Evolutionary conservation across 805 yeast genomes (phyloP), one percentile per base, ranked within the genome.

Genomic region (Tetrapisispora phaffii): DNA sequence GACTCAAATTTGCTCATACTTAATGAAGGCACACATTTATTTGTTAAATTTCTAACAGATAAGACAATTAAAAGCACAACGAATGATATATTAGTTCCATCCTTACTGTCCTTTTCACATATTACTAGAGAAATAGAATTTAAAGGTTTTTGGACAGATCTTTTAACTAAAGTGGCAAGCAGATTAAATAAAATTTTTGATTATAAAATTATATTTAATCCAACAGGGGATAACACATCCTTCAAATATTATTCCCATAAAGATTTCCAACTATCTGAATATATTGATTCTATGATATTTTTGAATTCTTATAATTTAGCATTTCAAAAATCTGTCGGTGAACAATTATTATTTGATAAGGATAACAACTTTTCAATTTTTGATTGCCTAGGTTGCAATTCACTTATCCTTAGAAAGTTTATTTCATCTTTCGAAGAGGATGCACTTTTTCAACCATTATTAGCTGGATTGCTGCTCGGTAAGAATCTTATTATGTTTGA

Each of bases 301-400:
- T 61, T 80, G 34, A 73, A 72, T 47, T 76, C 74, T 51, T 70
- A 80, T 16, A 77, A 78, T 56, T 69, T 76, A 56, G 66, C 80
- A 0, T 82, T 82, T 63, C 78, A 75, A 49, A 81, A 80, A 60
- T 63, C 71, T 26, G 79, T 73, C 55, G 76, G 74, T 44, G 86
- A 82, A 56, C 85, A 81, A 51, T 65, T 79, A 40, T 67, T 82
- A 63, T 79, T 82, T 70, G 75, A 79, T 40, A 38, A 38, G 8
- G 71, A 73, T 45, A 70, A 69, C 44, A 62, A 66, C 26, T 65
- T 78, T 56, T 82, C 85, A 1, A 57, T 81, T 23, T 69, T 62
- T 10, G 41, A 24, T 26, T 24, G 32, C 9, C 19, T 38, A 12
- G 33, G 32, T 16, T 24, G 34, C 7, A 33, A 22, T 16, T 24